Evolutionary conservation across 106 monocot genomes (phyloP), one percentile per base, ranked within the genome.

Genomic region (Ottelia alismoides): DNA sequence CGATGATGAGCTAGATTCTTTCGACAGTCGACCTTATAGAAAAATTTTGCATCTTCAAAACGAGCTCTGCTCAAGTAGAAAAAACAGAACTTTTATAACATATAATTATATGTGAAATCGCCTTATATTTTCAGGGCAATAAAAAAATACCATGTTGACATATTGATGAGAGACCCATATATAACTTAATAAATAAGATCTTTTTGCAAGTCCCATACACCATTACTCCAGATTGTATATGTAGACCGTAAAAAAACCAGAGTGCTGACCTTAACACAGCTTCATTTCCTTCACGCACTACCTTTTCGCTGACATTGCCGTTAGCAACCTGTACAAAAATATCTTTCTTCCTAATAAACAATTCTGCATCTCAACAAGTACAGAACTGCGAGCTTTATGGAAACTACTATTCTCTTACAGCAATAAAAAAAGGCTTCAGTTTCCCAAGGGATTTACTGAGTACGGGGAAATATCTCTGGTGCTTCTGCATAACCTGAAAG

Each of bases 401-500:
- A 43, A 43, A 43, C 40, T 20, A n/a, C n/a, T n/a, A n/a, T 20
- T 27, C 18, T 65, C 87, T 93, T 57, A 96, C 94, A 65, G 88
- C 30, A 47, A 96, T 74, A 65, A 96, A 96, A 61, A 58, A 84
- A 20, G 94, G 94, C 31, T 87, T 58, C 25, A 96, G 73, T 40
- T 79, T 76, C 45, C 61, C 71, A 35, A 61, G 73, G 46, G 75
- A 65, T 71, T 65, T 65, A 28, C 76, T 76, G 22, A 22, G 75
- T 27, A 96, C 32, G 53, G 81, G 81, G 53, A 96, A 79, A 70
- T 96, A 96, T 49, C 75, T 96, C 72, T 96, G 94, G 64, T 96
- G 88, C 54, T 96, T 96, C 30, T 82, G 81, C 94, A 96, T 96
- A 70, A 96, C 94, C 94, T 96, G 76, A 60, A 79, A n/a, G n/a